Evolutionary conservation across 1,139 yeast genomes (phyloP), one percentile per base, ranked within the genome.

Genomic region (Candida tetrigidarum): DNA sequence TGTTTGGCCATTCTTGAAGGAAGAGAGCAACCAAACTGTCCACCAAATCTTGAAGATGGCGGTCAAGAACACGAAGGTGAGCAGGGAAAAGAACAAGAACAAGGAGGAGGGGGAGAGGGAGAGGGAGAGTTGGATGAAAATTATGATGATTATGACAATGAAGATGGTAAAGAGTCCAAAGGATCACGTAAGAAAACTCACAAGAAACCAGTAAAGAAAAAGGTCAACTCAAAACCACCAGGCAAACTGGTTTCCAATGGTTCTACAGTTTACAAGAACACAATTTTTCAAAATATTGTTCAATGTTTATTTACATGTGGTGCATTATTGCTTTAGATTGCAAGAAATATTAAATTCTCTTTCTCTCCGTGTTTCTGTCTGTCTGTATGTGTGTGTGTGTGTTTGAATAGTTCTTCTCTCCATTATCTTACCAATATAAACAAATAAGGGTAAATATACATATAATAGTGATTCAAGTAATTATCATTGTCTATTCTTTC

Each of bases 401-500:
- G 12, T 9, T 12, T 22, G 8, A n/a, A n/a, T 27, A 3, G 5
- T 5, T 16, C 6, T 27, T 27, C 33, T 9, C 33, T 29, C 18
- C 14, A 5, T 28, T n/a, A 2, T 6, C 32, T 28, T n/a, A n/a
- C n/a, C n/a, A n/a, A n/a, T n/a, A n/a, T n/a, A n/a, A n/a, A n/a
- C n/a, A n/a, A n/a, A n/a, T n/a, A n/a, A n/a, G n/a, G n/a, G n/a
- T n/a, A n/a, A n/a, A n/a, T n/a, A n/a, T n/a, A n/a, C n/a, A n/a
- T n/a, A 10, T 25, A 25, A 11, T 6, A 25, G 28, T 25, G n/a
- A n/a, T 25, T 11, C 10, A 11, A 27, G 26, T 15, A 19, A 25
- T 20, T 12, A 34, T 20, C 8, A 15, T 29, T 20, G 25, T 23
- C 37, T 48, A 72, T 43, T 80, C 81, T 54, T 79, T 80, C 63